These are phyloP conservation scores for Aureobasidium sp. DNA, from an alignment of 2,329 filamentous ascomycete species.

Conservation along the genomic window DNA sequence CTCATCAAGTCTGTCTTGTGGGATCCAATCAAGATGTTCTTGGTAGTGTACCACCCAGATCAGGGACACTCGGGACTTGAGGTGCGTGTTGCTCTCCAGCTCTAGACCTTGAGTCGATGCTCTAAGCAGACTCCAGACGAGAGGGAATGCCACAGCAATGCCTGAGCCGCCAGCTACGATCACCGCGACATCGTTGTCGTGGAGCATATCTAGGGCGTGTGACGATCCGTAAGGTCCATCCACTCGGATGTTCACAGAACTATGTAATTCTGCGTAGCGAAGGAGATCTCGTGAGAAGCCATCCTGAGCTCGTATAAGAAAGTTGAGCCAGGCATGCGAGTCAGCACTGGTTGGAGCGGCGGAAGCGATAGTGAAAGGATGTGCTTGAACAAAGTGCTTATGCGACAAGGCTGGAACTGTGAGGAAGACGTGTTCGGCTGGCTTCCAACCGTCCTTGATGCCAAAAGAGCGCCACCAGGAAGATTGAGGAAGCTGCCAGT, in stretches of 20 bases:
- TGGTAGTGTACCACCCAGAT: constrained; percentile 54
- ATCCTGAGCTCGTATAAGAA: constrained; percentile 53
- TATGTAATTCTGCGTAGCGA: constrained; percentile 40
- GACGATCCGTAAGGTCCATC: constrained; percentile 60
- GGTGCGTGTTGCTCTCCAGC: constrained; percentile 18
- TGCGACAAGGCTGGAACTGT: constrained; percentile 49
- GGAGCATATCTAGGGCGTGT: constrained; percentile 49
- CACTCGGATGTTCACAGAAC: constrained; percentile 44
- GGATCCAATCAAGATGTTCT: constrained; percentile 50
- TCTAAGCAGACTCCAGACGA: constrained; percentile 44
- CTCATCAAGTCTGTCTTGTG: constrained; percentile 43
- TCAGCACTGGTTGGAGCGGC: constrained; percentile 40
- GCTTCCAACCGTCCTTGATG: constrained; percentile 49
- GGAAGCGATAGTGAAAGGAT: constrained; percentile 62
- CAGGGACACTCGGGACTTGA: constrained; percentile 40
- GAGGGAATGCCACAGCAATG: constrained; percentile 57
- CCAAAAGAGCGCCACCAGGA: constrained; percentile 7
- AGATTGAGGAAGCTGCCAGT: constrained; percentile 33
- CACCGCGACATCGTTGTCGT: constrained; percentile 43
- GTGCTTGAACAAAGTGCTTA: constrained; percentile 51
- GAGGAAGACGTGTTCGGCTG: constrained; percentile 59
- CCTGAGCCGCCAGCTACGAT: constrained; percentile 58
- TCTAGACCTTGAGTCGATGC: constrained; percentile 21
- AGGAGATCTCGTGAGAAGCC: constrained; percentile 56
- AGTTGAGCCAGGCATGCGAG: constrained; percentile 46